Percentiles rank a stretch among this genome's conserved stretches.
phyloP scores from a whole-genome alignment of 805 yeast genomes.

The Candida easanensis region DNA sequence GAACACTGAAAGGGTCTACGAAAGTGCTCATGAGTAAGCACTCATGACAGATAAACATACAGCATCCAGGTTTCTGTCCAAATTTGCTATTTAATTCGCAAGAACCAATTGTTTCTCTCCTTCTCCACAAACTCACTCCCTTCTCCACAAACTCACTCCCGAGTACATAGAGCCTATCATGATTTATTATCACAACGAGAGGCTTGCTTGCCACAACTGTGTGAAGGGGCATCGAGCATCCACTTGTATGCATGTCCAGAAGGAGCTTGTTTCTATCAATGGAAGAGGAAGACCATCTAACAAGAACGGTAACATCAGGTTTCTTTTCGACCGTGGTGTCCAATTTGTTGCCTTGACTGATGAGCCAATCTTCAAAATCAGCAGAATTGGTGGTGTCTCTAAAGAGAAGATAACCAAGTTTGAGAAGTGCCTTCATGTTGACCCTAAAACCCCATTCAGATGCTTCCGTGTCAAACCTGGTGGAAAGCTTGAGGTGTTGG shows the following conservation, averaged over 20 bases:
- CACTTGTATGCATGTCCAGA: constrained; percentile 73
- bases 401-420: neutral
- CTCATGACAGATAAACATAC: too few species aligned
- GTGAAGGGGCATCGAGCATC: constrained; percentile 92
- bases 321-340: constrained; percentile 13
- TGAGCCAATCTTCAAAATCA: constrained; percentile 9
- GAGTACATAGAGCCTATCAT: constrained; percentile 31
- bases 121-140: too few species aligned
- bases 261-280: constrained; percentile 83
- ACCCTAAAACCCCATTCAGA: constrained; percentile 11
- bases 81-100: too few species aligned
- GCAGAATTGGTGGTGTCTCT: neutral
- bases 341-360: constrained; percentile 5
- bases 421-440: constrained; percentile 17
- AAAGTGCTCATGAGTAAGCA: too few species aligned
- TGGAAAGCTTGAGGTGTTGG: neutral
- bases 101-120: too few species aligned
- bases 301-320: constrained; percentile 17
- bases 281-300: constrained; percentile 85
- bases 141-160: too few species aligned
- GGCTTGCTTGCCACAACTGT: constrained; percentile 83
- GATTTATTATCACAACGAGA: constrained; percentile 77
- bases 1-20: too few species aligned
- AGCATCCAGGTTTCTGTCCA: too few species aligned
- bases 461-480: neutral